A percentile compares a stretch with the other conserved stretches of the same genome.
phyloP scores from a whole-genome alignment of 1,139 yeast genomes.

The Kodamaea derodonti region DNA sequence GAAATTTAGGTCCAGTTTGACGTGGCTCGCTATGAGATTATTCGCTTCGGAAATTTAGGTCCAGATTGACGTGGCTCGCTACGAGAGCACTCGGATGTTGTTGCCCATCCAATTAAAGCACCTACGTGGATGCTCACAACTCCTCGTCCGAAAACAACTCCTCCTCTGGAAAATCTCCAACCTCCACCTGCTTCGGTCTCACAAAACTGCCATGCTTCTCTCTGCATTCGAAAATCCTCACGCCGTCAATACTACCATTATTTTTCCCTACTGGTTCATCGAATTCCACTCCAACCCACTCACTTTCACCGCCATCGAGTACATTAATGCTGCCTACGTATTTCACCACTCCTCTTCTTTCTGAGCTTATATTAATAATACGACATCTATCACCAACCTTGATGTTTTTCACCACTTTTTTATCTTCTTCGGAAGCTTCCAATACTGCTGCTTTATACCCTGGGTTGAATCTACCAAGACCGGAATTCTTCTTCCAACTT shows the following conservation, averaged over 20 bases:
- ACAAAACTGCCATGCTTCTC: constrained; percentile 49
- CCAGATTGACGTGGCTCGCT: too few species aligned
- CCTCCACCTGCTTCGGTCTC: constrained; percentile 45
- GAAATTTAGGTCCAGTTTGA: too few species aligned
- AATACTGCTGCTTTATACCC: constrained; percentile 28
- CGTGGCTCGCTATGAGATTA: too few species aligned
- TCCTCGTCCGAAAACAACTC: constrained; percentile 40
- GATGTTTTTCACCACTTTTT: constrained; percentile 19
- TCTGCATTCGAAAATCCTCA: constrained; percentile 31
- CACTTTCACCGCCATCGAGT: constrained; percentile 42
- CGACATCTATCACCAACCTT: constrained; percentile 40
- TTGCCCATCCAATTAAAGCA: too few species aligned
- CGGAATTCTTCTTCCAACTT: constrained; percentile 67
- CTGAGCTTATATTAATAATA: constrained; percentile 42
- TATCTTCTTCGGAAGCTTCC: constrained; percentile 20
- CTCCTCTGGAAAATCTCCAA: constrained; percentile 50
- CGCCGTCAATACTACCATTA: constrained; percentile 36
- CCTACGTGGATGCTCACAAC: too few species aligned
- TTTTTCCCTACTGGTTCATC: constrained; percentile 50
- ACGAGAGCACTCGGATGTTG: too few species aligned
- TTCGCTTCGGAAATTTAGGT: too few species aligned
- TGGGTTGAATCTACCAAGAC: constrained; percentile 73
- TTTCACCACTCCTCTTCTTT: constrained; percentile 63
- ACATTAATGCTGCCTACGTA: constrained; percentile 66
- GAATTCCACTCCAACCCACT: constrained; percentile 49